Evolutionary conservation across 257 asterid species (phyloP).

Genomic region (Cruciata laevipes): DNA sequence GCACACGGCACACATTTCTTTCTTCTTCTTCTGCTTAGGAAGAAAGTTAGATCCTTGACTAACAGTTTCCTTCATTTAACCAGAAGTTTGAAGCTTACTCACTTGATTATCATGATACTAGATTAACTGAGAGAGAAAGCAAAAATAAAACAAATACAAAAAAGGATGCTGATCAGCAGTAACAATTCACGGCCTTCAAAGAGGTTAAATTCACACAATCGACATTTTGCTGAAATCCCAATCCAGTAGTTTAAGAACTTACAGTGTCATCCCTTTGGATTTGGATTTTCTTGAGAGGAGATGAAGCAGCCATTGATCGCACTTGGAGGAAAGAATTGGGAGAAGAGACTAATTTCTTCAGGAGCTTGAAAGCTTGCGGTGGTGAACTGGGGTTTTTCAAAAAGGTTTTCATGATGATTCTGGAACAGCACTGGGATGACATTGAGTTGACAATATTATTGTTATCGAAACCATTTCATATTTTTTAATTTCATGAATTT

Average conservation of each 20-base stretch:
- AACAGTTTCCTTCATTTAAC: neutral
- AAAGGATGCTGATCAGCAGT: neutral
- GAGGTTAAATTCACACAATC: neutral
- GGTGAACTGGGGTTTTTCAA: slow-evolving; percentile 14
- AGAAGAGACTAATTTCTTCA: slow-evolving; percentile 15
- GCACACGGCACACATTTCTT: no score
- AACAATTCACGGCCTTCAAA: no score
- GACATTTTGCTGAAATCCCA: neutral
- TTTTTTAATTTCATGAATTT: neutral
- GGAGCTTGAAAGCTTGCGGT: slow-evolving; percentile 8
- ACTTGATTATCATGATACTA: neutral
- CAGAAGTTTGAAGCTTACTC: neutral
- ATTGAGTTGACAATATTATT: slow-evolving; percentile 4
- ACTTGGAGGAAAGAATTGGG: slow-evolving; percentile 27
- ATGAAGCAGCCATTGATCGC: slow-evolving; percentile 69
- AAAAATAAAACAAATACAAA: neutral
- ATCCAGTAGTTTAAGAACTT: slow-evolving; percentile 6
- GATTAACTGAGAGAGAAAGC: neutral
- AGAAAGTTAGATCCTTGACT: neutral
- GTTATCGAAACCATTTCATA: neutral
- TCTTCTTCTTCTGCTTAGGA: neutral
- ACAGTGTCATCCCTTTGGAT: slow-evolving; percentile 77
- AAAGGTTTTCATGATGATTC: slow-evolving; percentile 25
- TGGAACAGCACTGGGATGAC: slow-evolving; percentile 17
- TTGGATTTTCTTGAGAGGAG: slow-evolving; percentile 77